phyloP scores from a whole-genome alignment of 179 eudicot species.

The Silene noctiflora region DNA sequence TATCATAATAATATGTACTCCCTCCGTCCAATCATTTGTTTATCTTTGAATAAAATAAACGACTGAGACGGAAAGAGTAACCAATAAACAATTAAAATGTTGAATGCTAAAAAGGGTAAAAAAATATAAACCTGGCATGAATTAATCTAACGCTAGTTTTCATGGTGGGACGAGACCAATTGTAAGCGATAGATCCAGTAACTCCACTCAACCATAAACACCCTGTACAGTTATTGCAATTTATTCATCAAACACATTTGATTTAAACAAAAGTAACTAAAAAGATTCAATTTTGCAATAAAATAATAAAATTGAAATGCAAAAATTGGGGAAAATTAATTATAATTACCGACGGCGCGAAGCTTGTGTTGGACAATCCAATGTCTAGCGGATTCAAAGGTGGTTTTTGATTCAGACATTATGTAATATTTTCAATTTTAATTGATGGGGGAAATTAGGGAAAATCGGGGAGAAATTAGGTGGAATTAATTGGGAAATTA shows the following conservation, averaged over 20 bases:
- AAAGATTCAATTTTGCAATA: neutral
- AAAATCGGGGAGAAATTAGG: neutral
- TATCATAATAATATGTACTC: neutral
- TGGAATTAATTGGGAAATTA: neutral
- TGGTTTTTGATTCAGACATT: conserved; percentile 48
- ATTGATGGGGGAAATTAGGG: neutral
- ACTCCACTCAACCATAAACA: conserved; percentile 70
- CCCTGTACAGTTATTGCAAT: conserved; percentile 31
- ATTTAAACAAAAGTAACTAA: neutral
- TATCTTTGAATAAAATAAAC: too few relatives aligned
- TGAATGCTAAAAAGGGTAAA: too few relatives aligned
- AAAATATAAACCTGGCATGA: conserved; percentile 67
- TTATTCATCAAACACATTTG: neutral
- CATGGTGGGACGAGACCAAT: conserved; percentile 88
- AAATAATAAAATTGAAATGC: neutral
- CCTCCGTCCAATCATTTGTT: too few relatives aligned
- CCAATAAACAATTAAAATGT: neutral
- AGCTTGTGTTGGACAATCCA: conserved; percentile 85
- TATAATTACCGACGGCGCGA: conserved; percentile 57
- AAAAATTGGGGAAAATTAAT: neutral
- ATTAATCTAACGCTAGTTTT: conserved; percentile 84
- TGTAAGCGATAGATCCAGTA: conserved; percentile 75
- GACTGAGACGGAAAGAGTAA: too few relatives aligned
- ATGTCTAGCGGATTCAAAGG: conserved; percentile 42
- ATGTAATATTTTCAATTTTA: neutral